Evolutionary conservation across 2,329 filamentous ascomycete genomes (phyloP).

Genomic region (Aureobasidium namibiae): DNA sequence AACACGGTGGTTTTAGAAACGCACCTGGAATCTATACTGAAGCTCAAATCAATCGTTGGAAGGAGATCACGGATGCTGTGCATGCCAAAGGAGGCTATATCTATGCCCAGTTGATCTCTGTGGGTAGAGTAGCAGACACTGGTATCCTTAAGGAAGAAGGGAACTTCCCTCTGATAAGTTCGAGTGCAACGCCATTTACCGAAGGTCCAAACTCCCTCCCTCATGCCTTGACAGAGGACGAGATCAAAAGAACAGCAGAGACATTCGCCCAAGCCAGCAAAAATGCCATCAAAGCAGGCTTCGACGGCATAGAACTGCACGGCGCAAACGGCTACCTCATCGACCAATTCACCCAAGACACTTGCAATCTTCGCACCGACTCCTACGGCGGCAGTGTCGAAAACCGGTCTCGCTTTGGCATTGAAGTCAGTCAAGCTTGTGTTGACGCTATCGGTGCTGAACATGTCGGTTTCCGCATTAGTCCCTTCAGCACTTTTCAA

Average conservation of each 20-base stretch:
- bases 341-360: conserved; percentile 55
- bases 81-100: conserved; percentile 55
- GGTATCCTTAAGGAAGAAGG: conserved; percentile 27
- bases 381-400: conserved; percentile 39
- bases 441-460: conserved; percentile 44
- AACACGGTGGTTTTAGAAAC: conserved; percentile 41
- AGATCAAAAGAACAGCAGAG: conserved; percentile 28
- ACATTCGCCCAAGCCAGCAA: conserved; percentile 36
- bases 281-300: conserved; percentile 42
- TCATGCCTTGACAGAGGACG: conserved; percentile 28
- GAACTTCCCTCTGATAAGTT: conserved; percentile 21
- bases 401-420: conserved; percentile 43
- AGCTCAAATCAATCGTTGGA: conserved; percentile 54
- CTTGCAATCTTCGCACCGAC: conserved; percentile 46
- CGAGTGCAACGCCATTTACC: conserved; percentile 25
- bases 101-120: conserved; percentile 53
- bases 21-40: conserved; percentile 50
- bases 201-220: conserved; percentile 23
- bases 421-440: conserved; percentile 47
- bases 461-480: conserved; percentile 48
- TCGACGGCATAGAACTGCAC: conserved; percentile 53
- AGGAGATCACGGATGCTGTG: conserved; percentile 51
- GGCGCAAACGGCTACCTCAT: conserved; percentile 48
- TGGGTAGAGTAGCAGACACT: conserved; percentile 47
- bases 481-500: conserved; percentile 54